Conservation (phyloP, 2,329 filamentous ascomycete genomes). For the Diplocarpon mali region DNA sequence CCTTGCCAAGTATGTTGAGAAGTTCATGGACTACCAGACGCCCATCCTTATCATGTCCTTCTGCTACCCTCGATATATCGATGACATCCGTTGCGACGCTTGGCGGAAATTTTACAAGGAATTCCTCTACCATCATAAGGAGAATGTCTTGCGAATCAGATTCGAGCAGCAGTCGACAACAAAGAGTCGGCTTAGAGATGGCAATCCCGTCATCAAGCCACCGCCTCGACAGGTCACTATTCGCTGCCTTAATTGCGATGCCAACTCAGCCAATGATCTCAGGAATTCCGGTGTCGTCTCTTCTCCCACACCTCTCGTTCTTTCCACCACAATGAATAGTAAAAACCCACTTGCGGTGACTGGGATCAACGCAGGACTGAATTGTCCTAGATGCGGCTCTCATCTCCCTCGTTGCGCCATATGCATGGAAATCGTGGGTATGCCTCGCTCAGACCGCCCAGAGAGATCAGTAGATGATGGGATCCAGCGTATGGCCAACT, state of each 20-base stretch:
- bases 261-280: constrained; percentile 38
- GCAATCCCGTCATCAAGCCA: constrained; percentile 50
- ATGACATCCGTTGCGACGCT: constrained; percentile 62
- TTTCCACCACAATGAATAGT: constrained; percentile 17
- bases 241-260: constrained; percentile 67
- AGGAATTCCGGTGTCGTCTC: constrained; percentile 14
- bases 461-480: constrained; percentile 38
- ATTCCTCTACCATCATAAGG: constrained; percentile 61
- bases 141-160: constrained; percentile 63
- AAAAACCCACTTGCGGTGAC: constrained; percentile 48
- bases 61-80: constrained; percentile 64
- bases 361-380: constrained; percentile 48
- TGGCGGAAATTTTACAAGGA: constrained; percentile 65
- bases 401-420: constrained; percentile 58
- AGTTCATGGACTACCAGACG: constrained; percentile 69
- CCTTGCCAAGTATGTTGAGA: constrained; percentile 63
- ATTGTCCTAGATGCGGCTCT: constrained; percentile 55
- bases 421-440: constrained; percentile 55
- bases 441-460: constrained; percentile 48
- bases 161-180: constrained; percentile 70
- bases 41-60: constrained; percentile 65
- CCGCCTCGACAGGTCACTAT: constrained; percentile 61
- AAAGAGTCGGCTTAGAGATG: constrained; percentile 50
- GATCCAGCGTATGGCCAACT: constrained; percentile 39
- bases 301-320: constrained; percentile 12